Conservation (phyloP, 2,329 filamentous ascomycete species). For the Nothophoma quercina region DNA sequence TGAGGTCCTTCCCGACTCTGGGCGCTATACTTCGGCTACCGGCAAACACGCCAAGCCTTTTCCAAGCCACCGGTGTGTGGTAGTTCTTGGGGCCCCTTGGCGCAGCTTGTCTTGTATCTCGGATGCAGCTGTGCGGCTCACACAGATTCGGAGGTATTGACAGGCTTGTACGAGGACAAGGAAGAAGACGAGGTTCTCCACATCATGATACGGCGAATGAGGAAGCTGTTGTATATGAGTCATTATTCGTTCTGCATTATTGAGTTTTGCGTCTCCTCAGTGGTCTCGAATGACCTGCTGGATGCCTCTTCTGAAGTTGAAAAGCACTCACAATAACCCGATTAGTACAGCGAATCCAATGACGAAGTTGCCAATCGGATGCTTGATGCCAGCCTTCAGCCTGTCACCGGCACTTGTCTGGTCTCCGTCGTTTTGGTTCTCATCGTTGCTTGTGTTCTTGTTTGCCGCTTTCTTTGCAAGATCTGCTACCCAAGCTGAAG, state of each 20-base stretch:
- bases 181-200: conserved; percentile 29
- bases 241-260: conserved; percentile 8
- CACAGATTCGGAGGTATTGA: conserved; percentile 26
- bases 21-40: conserved; percentile 4
- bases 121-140: conserved; percentile 14
- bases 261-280: conserved; percentile 15
- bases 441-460: conserved; percentile 12
- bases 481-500: conserved; percentile 31
- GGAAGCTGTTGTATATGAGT: conserved; percentile 33
- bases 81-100: background rate
- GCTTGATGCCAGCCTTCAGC: conserved; percentile 31
- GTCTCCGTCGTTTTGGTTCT: conserved; percentile 15
- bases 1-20: background rate
- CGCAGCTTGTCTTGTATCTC: background rate
- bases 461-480: conserved; percentile 28
- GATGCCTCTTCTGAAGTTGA: conserved; percentile 4
- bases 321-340: conserved; percentile 32
- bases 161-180: conserved; percentile 26
- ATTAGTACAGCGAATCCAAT: conserved; percentile 25
- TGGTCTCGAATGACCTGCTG: conserved; percentile 22
- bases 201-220: conserved; percentile 27
- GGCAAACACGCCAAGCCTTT: conserved; percentile 8
- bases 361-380: conserved; percentile 34
- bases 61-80: background rate
- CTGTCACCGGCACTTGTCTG: conserved; percentile 25